Evolutionary conservation across 148 eudicot genomes (phyloP), one percentile per base, ranked within the genome.

Genomic region (Polygonum aviculare): DNA sequence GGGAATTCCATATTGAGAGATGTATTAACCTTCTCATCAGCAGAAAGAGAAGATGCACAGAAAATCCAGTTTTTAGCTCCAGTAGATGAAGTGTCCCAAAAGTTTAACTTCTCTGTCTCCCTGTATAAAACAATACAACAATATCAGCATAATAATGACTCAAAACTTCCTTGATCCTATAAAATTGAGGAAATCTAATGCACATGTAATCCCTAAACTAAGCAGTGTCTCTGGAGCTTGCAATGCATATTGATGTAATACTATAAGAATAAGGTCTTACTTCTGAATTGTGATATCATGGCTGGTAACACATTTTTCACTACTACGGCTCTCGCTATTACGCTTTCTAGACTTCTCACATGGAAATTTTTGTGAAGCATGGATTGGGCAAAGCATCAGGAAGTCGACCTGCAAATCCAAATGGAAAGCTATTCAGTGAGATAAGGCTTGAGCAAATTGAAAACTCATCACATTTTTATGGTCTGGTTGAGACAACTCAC

Each of bases 11-110:
- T 57, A 54, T 38, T 33, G 5, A 18, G 57, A 73, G 57, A 73
- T 5, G 4, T 47, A 79, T 84, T 62, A 76, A 94, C 98, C 98
- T 92, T 92, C 54, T 94, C 91, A 75, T 90, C 88, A 3, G 84
- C 74, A 65, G 97, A 92, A 26, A 92, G 84, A 49, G 96, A 91
- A 80, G 98, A 94, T 70, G 92, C 97, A 81, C 98, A 94, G 2
- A 92, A 84, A 73, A 88, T 82, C 98, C 88, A 89, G 38, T 84
- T 79, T 77, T 86, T 80, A 38, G 78, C 81, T 69, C 81, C 89
- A 77, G 71, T 36, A 72, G 81, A 73, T 14, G 84, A 78, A 51
- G 74, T 69, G 50, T 80, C 82, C 90, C 87, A 85, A 21, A 82
- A 80, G 50, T 78, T 74, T 21, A 73, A 59, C 45, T 83, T 19